Conservation (phyloP, 768 basidiomycete species). For the Suillus hirtellus region DNA sequence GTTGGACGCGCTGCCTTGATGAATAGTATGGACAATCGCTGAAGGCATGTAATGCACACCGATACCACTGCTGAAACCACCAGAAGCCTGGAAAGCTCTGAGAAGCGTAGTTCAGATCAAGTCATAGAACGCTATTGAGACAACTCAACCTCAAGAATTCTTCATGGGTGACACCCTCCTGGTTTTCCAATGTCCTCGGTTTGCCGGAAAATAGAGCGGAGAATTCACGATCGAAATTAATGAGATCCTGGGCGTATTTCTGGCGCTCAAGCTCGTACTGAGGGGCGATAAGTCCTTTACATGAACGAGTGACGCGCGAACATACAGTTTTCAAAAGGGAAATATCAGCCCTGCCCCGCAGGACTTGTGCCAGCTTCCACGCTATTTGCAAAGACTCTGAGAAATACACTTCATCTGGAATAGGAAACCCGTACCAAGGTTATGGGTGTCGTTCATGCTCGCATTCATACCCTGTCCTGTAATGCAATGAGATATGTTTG, state of each 20-base stretch:
- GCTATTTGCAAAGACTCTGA: constrained; percentile 21
- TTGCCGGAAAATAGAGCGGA: constrained; percentile 69
- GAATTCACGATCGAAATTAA: constrained; percentile 67
- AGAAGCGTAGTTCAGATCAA: constrained; percentile 6
- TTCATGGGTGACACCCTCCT: constrained; percentile 34
- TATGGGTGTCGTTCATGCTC: constrained; percentile 74
- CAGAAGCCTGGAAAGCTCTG: constrained; percentile 40
- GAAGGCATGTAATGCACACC: constrained; percentile 43
- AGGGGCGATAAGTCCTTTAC: neutral
- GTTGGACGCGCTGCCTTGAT: constrained; percentile 32
- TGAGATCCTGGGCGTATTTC: constrained; percentile 71
- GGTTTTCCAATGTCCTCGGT: constrained; percentile 47
- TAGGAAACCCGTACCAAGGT: constrained; percentile 45
- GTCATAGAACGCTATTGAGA: neutral
- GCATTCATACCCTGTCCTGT: constrained; percentile 78
- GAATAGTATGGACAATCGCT: constrained; percentile 32
- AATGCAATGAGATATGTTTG: neutral
- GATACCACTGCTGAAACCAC: constrained; percentile 38
- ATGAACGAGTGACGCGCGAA: neutral
- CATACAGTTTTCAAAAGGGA: constrained; percentile 43
- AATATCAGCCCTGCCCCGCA: constrained; percentile 40
- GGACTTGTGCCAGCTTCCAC: constrained; percentile 50
- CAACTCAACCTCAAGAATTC: constrained; percentile 36
- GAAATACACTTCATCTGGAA: neutral
- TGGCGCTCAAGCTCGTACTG: constrained; percentile 72